Base-by-base conservation (phyloP, 257 asterid genomes). In the Orobanche coerulescens region DNA sequence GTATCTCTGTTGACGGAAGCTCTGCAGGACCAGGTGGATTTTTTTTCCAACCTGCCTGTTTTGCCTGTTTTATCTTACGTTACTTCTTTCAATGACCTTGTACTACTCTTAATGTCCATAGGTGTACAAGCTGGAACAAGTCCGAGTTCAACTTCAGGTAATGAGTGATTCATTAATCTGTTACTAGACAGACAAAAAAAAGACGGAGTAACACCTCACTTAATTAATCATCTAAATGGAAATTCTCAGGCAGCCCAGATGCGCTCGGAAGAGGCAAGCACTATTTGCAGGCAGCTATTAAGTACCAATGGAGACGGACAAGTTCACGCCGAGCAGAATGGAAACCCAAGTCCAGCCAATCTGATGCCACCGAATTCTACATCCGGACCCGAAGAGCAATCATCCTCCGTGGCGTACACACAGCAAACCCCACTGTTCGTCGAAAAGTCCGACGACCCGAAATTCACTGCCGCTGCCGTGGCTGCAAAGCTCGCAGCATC, bases 401-500 rank as follows among this genome's bases (percentile, higher is more conserved):
- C 83, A 11, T 70, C 79, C 62, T 79, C 98, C 1, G 80, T 80
- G 58, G 78, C 74, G 46, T 81, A 88, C 79, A 66, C 87, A 3
- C 70, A 73, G 18, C 90, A 9, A 23, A 11, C 23, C 25, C 93
- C 65, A 19, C 49, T 23, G 1, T 69, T 64, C 49, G 40, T 72
- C 19, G 88, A 73, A 58, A 79, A 79, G 59, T 53, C 93, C 2
- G 84, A 74, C 64, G 85, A 86, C 61, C 74, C 82, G 6, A 88
- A 86, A 71, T 77, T 94, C 26, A 81, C 86, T 0, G 97, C 97
- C 15, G 97, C 97, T 13, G 94, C 88, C 28, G 78, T 93, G 73
- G 95, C 97, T 0, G 96, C 94, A 53, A 85, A 89, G 79, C 89
- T 84, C 10, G 72, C 96, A 2, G 84, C 95, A 22, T 86, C 95